Evolutionary conservation across 805 yeast genomes (phyloP), one percentile per base, ranked within the genome.

Genomic region (Maudiozyma turicensis): DNA sequence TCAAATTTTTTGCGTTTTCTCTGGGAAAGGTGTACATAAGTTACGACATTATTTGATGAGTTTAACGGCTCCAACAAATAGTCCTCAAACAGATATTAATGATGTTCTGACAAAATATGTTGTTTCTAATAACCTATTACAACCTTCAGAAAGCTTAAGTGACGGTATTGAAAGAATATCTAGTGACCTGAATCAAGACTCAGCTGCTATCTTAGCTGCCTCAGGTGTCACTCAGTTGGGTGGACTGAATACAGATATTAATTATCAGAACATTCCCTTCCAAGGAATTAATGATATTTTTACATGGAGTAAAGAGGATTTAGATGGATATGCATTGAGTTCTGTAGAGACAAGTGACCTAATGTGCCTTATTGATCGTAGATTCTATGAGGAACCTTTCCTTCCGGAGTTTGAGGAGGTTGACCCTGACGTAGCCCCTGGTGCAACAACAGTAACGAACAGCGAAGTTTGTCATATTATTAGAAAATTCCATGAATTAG

Each of bases 1-100:
- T 54, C 76, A 82, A 26, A 75, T 86, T 45, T 91, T 93, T 61
- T 91, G 98, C 69, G 99, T 91, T 10, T 93, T 89, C 62, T 82
- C 91, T 34, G 98, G 98, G 1, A 79, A 78, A 51, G 97, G 97
- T 8, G 96, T 93, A 14, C 77, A 73, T 45, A 78, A 80, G 51
- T 72, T 91, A 53, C 77, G 96, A 53, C 80, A 78, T 40, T 82
- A 84, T 62, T 73, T 91, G 44, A 81, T 75, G 59, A 64, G 65
- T 40, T 43, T 69, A 31, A 64, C 67, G 2, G 58, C 63, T 15
- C 68, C 68, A 10, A 63, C 68, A 1, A 59, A 54, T 47, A 66
- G 67, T 1, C 68, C 67, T 5, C 67, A 63, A 45, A 62, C 66
- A 1, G 64, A 62, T 42, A 59, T 64, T 10, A 57, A 58, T 30